Percentiles rank a stretch among this genome's conserved stretches.
phyloP scores from a whole-genome alignment of 495 filamentous ascomycete species.

The Peziza echinospora region DNA sequence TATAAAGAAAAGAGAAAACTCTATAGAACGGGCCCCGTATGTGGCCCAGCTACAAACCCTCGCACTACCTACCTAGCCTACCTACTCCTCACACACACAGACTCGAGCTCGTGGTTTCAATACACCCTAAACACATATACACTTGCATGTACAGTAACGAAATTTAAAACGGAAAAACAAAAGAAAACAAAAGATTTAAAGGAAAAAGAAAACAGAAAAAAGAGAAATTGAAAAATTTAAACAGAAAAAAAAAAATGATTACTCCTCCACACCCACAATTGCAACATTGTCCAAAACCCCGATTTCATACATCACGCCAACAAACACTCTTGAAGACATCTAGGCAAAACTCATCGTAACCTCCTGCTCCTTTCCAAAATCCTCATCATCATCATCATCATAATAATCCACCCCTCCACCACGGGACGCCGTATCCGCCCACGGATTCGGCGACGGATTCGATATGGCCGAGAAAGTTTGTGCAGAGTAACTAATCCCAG shows the following conservation, averaged over 20 bases:
- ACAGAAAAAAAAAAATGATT: not conserved
- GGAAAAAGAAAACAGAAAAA: not conserved
- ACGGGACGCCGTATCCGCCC: too few species aligned
- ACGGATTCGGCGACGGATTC: conserved; percentile 42
- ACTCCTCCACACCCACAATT: too few species aligned
- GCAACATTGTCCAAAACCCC: too few species aligned
- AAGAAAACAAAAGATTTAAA: not conserved
- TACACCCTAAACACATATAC: too few species aligned
- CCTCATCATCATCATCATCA: conserved; percentile 54
- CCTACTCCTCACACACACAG: too few species aligned
- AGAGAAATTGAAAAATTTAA: not conserved
- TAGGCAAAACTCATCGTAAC: conserved; percentile 57
- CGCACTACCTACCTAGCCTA: too few species aligned
- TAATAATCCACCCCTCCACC: conserved; percentile 22
- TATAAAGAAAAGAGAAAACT: too few species aligned
- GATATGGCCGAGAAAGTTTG: conserved; percentile 25
- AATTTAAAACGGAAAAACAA: not conserved
- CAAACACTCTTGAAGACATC: not conserved
- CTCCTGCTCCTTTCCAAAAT: conserved; percentile 47
- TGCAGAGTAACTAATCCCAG: too few species aligned
- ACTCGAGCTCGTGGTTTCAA: too few species aligned
- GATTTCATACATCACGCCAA: not conserved
- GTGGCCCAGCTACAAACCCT: too few species aligned
- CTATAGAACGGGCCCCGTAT: too few species aligned
- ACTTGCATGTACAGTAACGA: too few species aligned